Conservation (phyloP, 768 basidiomycete genomes). For the Lentinula raphanica region DNA sequence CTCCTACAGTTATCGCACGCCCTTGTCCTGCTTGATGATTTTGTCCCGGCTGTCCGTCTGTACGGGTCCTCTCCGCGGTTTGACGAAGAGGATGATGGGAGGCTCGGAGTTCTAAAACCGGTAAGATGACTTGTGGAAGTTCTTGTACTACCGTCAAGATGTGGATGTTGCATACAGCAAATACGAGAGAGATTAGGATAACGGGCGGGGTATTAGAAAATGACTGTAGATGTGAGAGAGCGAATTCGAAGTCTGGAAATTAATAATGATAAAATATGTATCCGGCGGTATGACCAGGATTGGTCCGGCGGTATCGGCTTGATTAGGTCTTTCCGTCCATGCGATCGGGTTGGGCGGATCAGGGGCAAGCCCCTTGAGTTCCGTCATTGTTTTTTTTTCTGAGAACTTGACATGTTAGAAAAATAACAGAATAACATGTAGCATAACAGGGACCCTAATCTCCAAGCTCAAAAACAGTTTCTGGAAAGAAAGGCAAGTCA, state of each 20-base stretch:
- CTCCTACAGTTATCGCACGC: slow-evolving; percentile 58
- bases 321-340: background rate
- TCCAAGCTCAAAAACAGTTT: no score
- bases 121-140: background rate
- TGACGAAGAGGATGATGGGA: background rate
- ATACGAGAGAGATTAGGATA: background rate
- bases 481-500: no score
- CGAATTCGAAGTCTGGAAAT: background rate
- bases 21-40: slow-evolving; percentile 45
- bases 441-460: no score
- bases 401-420: no score
- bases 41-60: slow-evolving; percentile 7
- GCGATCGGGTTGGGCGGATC: background rate
- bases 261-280: background rate
- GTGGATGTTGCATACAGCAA: background rate
- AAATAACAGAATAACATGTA: no score
- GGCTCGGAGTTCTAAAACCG: background rate
- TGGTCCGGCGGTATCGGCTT: background rate
- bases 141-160: background rate
- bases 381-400: background rate
- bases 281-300: background rate
- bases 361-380: background rate
- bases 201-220: background rate
- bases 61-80: background rate
- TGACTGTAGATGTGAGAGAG: background rate